Percentiles rank a stretch among this genome's conserved stretches.
phyloP scores from a whole-genome alignment of 1,284 basidiomycete genomes.

The Athelia sp. region DNA sequence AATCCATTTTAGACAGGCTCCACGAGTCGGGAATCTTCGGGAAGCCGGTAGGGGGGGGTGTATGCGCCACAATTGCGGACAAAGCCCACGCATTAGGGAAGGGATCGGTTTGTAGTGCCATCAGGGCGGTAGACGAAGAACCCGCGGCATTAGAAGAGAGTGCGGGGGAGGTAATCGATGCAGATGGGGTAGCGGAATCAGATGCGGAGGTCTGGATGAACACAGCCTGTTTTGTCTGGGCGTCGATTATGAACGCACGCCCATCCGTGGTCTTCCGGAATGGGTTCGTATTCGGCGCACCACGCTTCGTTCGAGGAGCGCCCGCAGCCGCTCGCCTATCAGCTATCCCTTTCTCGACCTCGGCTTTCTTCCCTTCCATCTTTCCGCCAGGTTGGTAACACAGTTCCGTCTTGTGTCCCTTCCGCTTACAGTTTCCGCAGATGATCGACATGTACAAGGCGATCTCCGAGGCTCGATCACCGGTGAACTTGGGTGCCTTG shows the following conservation, averaged over 20 bases:
- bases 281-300: background rate
- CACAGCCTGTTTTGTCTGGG: background rate
- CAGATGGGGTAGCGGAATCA: background rate
- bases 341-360: background rate
- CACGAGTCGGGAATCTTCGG: too few species aligned
- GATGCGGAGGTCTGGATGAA: background rate
- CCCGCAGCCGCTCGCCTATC: background rate
- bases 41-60: too few species aligned
- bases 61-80: too few species aligned
- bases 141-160: too few species aligned
- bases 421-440: background rate
- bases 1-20: too few species aligned
- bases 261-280: background rate
- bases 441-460: background rate
- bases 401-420: background rate
- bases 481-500: background rate
- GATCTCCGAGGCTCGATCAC: background rate
- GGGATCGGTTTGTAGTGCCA: too few species aligned
- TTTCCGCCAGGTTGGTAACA: background rate
- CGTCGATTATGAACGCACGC: background rate
- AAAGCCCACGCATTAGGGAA: too few species aligned
- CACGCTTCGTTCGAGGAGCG: background rate
- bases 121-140: too few species aligned
- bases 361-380: background rate
- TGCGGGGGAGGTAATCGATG: background rate